Evolutionary conservation across 2,329 filamentous ascomycete species (phyloP).

Genomic region (Alternaria consortialis): DNA sequence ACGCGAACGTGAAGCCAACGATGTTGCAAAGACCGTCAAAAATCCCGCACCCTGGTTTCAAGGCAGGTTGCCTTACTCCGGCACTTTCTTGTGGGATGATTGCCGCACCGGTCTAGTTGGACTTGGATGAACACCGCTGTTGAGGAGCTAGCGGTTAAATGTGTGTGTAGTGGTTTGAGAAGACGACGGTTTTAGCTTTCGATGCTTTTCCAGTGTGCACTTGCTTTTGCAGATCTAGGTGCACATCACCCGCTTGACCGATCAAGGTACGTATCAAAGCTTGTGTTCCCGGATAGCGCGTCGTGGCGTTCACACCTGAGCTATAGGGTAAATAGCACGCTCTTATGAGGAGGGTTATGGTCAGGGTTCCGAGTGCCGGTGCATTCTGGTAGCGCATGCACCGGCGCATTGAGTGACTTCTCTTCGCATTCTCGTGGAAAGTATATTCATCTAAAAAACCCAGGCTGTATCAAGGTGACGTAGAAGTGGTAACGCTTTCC

Average conservation of each 20-base stretch:
- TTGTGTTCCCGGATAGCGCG: not conserved
- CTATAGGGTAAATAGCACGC: not conserved
- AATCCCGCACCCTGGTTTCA: not conserved
- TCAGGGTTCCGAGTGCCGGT: not conserved
- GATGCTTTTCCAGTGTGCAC: not conserved
- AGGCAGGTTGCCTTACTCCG: not conserved
- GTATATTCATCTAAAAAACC: not conserved
- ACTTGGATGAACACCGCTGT: not conserved
- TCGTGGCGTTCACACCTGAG: not conserved
- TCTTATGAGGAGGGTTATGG: not conserved
- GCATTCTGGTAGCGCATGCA: not conserved
- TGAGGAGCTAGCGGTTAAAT: conserved; percentile 1
- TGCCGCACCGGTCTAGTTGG: not conserved
- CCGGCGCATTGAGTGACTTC: not conserved
- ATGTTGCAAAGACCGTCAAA: not conserved
- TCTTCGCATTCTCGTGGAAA: not conserved
- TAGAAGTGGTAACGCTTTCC: not conserved
- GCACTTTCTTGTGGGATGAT: not conserved
- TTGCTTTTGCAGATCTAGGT: conserved; percentile 3
- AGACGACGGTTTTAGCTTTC: conserved; percentile 3
- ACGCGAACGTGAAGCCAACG: not conserved
- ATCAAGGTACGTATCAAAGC: not conserved
- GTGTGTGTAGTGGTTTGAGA: not conserved
- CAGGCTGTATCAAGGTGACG: not conserved
- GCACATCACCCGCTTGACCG: not conserved